Conservation (phyloP, 2,329 filamentous ascomycete genomes). For the Aspergillus amoenus region DNA sequence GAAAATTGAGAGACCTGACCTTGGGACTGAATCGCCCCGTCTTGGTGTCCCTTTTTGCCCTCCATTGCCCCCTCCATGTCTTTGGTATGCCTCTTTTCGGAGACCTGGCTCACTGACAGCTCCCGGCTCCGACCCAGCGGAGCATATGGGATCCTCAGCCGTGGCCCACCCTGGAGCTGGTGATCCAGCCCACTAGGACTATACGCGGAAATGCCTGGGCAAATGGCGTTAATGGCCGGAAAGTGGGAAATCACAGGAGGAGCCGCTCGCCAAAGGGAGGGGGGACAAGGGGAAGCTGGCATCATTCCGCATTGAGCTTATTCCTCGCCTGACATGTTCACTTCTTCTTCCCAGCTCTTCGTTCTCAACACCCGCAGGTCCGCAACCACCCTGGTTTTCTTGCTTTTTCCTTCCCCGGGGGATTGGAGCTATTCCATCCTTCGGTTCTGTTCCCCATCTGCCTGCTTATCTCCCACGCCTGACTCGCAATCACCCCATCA, state of each 20-base stretch:
- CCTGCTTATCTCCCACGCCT: conserved; percentile 7
- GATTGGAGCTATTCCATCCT: conserved; percentile 21
- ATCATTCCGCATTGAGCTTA: neutral
- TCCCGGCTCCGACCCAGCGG: neutral
- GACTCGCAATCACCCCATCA: conserved; percentile 12
- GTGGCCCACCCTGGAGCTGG: neutral
- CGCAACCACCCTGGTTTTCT: neutral
- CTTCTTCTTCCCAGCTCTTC: neutral
- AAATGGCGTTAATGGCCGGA: neutral
- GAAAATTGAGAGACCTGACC: neutral
- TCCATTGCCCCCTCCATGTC: conserved; percentile 13
- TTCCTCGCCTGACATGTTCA: neutral
- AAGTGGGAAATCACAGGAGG: neutral
- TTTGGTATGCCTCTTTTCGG: conserved; percentile 19
- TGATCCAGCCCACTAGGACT: neutral
- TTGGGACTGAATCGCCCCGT: neutral
- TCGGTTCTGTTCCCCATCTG: conserved; percentile 4
- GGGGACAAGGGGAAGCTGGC: neutral
- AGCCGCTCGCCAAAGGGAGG: neutral
- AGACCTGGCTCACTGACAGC: conserved; percentile 23
- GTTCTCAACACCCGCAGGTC: no score
- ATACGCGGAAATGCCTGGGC: neutral
- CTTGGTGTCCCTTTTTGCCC: conserved; percentile 10
- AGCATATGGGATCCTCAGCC: neutral
- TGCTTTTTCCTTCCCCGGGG: conserved; percentile 14